These are phyloP conservation scores for Heliosperma pusillum DNA, from an alignment of 148 eudicot genomes.

Conservation along the genomic window DNA sequence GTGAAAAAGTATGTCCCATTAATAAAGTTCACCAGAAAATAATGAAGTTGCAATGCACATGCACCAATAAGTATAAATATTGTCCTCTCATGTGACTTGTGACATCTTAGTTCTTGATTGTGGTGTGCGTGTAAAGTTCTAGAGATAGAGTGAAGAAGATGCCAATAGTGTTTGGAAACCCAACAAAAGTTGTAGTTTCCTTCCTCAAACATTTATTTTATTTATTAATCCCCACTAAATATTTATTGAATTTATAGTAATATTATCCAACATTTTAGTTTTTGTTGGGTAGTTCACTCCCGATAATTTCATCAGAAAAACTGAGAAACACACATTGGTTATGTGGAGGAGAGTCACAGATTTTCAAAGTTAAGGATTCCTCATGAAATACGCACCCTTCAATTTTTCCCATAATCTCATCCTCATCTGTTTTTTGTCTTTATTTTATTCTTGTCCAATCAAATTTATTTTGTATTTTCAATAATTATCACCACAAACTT, in stretches of 20 bases:
- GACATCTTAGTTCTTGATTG: not conserved
- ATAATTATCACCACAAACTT: conserved; percentile 20
- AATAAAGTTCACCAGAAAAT: no score
- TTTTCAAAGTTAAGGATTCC: conserved; percentile 37
- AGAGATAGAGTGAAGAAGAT: not conserved
- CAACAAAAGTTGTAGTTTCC: conserved; percentile 19
- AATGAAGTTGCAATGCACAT: no score
- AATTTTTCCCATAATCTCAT: conserved; percentile 34
- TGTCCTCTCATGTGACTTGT: conserved; percentile 23
- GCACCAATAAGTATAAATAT: conserved; percentile 27
- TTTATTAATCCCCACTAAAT: not conserved
- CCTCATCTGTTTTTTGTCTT: conserved; percentile 29
- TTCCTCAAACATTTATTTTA: not conserved
- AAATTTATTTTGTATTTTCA: not conserved
- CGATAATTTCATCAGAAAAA: conserved; percentile 23
- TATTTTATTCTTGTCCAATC: conserved; percentile 18
- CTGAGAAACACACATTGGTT: conserved; percentile 55
- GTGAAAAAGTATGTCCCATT: no score
- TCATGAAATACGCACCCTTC: conserved; percentile 57
- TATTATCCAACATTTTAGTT: not conserved
- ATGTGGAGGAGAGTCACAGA: conserved; percentile 50
- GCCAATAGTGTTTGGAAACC: not conserved
- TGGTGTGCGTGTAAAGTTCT: not conserved
- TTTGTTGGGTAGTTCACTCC: conserved; percentile 8
- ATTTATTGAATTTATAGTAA: not conserved